Percentiles rank a stretch among this genome's conserved stretches.
phyloP scores from a whole-genome alignment of 179 eudicot genomes.

The Sideroxylon spinosum region DNA sequence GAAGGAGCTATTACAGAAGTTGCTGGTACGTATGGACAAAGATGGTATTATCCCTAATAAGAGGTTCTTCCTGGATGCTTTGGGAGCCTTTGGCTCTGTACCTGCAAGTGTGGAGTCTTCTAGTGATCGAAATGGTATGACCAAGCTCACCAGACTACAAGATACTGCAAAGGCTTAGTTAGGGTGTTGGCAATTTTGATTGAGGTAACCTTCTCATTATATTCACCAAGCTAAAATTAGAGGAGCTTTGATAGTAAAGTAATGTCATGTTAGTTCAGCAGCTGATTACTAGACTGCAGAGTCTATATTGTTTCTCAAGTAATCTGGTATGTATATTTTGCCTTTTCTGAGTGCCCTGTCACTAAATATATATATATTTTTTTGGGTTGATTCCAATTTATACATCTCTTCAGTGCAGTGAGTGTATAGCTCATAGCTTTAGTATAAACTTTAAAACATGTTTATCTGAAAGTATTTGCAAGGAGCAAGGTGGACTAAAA shows the following conservation, averaged over 20 bases:
- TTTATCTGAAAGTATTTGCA: not conserved
- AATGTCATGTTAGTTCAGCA: not conserved
- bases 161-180: constrained; percentile 22
- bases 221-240: not conserved
- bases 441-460: not conserved
- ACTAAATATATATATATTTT: not conserved
- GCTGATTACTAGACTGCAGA: not conserved
- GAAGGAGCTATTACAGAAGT: constrained; percentile 63
- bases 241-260: not conserved
- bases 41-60: constrained; percentile 87
- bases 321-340: not conserved
- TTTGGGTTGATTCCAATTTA: not conserved
- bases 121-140: constrained; percentile 21
- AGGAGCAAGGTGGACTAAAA: no score
- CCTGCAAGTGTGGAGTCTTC: constrained; percentile 26
- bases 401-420: not conserved
- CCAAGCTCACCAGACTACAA: constrained; percentile 8
- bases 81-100: constrained; percentile 68
- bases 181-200: not conserved
- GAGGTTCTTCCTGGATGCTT: constrained; percentile 79
- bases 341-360: not conserved
- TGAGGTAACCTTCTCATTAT: not conserved
- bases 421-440: not conserved
- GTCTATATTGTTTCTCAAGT: not conserved
- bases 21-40: constrained; percentile 61